Conservation (phyloP, 768 basidiomycete species). For the Holtermanniella nyarrowii region DNA sequence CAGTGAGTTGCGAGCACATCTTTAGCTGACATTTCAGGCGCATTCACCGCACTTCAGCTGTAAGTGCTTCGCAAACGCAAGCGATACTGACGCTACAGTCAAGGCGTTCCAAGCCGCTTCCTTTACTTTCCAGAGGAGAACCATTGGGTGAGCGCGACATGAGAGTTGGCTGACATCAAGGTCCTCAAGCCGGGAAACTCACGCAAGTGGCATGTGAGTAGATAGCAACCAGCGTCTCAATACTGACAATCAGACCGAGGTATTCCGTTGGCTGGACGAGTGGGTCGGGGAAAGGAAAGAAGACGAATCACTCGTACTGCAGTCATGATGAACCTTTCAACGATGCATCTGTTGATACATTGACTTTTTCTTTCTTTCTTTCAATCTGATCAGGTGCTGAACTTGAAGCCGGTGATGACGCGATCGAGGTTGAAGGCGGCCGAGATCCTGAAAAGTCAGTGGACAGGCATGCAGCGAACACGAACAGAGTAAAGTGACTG, state of each 20-base stretch:
- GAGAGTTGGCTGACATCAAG: constrained; percentile 43
- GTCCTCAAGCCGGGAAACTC: constrained; percentile 50
- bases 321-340: background rate
- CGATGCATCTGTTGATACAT: background rate
- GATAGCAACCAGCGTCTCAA: background rate
- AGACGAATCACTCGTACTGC: background rate
- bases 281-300: constrained; percentile 34
- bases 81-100: constrained; percentile 3
- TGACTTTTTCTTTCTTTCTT: background rate
- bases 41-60: constrained; percentile 79
- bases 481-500: constrained; percentile 37
- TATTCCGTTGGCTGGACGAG: constrained; percentile 74
- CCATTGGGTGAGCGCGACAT: constrained; percentile 3
- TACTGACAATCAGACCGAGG: constrained; percentile 50
- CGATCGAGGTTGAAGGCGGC: constrained; percentile 39
- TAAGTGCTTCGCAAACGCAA: constrained; percentile 25
- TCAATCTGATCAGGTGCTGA: background rate
- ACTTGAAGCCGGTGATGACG: constrained; percentile 4
- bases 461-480: background rate
- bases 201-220: constrained; percentile 56
- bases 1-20: constrained; percentile 3
- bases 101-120: constrained; percentile 28
- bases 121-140: constrained; percentile 35
- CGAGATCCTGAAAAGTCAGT: constrained; percentile 12
- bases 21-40: constrained; percentile 39